phyloP scores from a whole-genome alignment of 192 early-diverging fungal genomes.

The Backusella parvicylindrica region DNA sequence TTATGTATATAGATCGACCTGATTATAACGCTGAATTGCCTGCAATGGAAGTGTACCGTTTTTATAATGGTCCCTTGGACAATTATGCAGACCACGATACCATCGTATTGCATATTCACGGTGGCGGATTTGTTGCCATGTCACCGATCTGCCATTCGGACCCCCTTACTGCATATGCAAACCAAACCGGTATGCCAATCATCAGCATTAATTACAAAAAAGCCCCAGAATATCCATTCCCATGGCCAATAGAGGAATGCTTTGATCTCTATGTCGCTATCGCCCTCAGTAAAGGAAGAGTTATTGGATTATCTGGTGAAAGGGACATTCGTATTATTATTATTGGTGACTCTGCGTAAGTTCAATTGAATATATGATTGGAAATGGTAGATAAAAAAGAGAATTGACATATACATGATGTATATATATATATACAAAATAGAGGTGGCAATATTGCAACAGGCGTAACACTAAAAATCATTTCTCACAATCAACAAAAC shows the following conservation, averaged over 20 bases:
- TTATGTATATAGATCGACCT: conserved; percentile 26
- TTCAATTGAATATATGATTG: conserved; percentile 14
- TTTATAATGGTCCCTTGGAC: conserved; percentile 49
- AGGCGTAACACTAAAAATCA: conserved; percentile 72
- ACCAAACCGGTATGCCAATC: conserved; percentile 65
- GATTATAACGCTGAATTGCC: conserved; percentile 23
- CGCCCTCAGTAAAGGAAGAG: conserved; percentile 69
- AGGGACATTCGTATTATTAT: conserved; percentile 71
- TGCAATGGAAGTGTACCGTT: conserved; percentile 43
- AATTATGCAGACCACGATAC: conserved; percentile 32
- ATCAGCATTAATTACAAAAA: conserved; percentile 90
- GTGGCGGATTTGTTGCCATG: conserved; percentile 95
- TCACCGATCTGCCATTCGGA: conserved; percentile 84
- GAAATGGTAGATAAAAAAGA: no score
- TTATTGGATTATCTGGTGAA: conserved; percentile 69
- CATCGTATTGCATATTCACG: conserved; percentile 63
- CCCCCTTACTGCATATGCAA: conserved; percentile 79
- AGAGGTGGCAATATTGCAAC: conserved; percentile 89
- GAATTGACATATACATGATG: conserved; percentile 6
- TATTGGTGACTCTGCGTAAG: conserved; percentile 91
- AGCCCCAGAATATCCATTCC: conserved; percentile 94
- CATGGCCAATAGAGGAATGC: conserved; percentile 85
- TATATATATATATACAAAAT: background rate
- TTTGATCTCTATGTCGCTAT: conserved; percentile 83
- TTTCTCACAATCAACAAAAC: conserved; percentile 43